A percentile compares a stretch with the other conserved stretches of the same genome.
These are phyloP conservation scores for Zhuliangozyma blackwelliae DNA, from an alignment of 1,139 yeast genomes.

Conservation along the genomic window DNA sequence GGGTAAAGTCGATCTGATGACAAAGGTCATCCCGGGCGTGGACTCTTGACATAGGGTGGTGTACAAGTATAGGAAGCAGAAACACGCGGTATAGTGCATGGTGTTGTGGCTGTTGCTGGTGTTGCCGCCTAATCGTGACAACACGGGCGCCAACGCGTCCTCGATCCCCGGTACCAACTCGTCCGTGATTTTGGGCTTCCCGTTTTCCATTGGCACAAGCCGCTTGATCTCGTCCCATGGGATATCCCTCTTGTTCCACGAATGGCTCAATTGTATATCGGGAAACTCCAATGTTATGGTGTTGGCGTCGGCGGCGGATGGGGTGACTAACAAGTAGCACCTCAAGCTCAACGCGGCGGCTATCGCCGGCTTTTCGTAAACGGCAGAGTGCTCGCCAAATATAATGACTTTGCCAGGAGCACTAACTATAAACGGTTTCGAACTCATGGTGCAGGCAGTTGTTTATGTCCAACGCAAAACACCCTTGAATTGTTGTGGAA, in stretches of 20 bases:
- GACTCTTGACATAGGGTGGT: constrained; percentile 49
- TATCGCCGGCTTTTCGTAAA: constrained; percentile 85
- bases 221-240: constrained; percentile 52
- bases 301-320: constrained; percentile 28
- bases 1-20: constrained; percentile 80
- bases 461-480: too few species aligned
- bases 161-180: constrained; percentile 62
- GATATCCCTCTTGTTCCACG: constrained; percentile 57
- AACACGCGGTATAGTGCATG: constrained; percentile 79
- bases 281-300: constrained; percentile 69
- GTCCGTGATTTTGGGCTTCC: constrained; percentile 42
- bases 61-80: constrained; percentile 78
- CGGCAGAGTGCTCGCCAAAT: constrained; percentile 97
- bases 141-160: constrained; percentile 39
- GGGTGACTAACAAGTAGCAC: constrained; percentile 67
- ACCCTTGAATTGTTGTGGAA: too few species aligned
- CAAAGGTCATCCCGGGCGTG: constrained; percentile 52
- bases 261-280: constrained; percentile 62
- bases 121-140: constrained; percentile 14
- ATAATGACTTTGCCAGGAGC: constrained; percentile 97
- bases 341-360: constrained; percentile 85
- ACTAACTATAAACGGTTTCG: constrained; percentile 63
- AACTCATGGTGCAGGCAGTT: too few species aligned
- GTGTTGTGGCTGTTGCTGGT: constrained; percentile 34
- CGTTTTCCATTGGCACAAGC: constrained; percentile 16